These are phyloP conservation scores for Fusarium compactum DNA, from an alignment of 2,329 filamentous ascomycete genomes.

Conservation along the genomic window DNA sequence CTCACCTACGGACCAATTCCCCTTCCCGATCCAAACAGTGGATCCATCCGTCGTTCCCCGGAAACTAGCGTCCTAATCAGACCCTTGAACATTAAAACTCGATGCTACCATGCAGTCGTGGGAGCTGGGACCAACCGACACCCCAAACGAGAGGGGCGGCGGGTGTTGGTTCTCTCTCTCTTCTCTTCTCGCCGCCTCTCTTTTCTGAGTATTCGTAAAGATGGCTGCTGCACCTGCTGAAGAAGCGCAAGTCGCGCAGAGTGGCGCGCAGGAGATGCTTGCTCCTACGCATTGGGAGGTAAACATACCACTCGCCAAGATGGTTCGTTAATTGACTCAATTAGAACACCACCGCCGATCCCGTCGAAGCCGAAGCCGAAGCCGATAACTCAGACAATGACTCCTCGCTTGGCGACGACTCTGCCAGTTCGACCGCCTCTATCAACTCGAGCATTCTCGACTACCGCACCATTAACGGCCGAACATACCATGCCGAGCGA, in stretches of 20 bases:
- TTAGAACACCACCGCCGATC: constrained; percentile 4
- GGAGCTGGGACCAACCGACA: constrained; percentile 13
- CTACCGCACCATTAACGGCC: constrained; percentile 39
- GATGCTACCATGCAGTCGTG: constrained; percentile 5
- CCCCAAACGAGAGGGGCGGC: not conserved
- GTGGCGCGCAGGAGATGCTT: constrained; percentile 9
- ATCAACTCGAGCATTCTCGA: constrained; percentile 40
- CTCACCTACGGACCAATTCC: constrained; percentile 1
- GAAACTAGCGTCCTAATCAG: not conserved
- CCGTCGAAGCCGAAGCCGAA: not conserved
- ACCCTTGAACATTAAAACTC: constrained; percentile 6
- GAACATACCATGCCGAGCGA: constrained; percentile 37
- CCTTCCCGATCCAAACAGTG: constrained; percentile 4
- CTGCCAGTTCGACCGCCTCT: constrained; percentile 26
- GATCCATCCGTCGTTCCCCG: constrained; percentile 15
- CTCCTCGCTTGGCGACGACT: constrained; percentile 28
- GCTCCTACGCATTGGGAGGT: constrained; percentile 40
- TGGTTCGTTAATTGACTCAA: not conserved
- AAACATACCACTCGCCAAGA: not conserved
- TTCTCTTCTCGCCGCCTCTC: not conserved
- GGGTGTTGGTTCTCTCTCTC: not conserved
- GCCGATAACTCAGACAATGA: constrained; percentile 15
- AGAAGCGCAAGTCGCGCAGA: not conserved
- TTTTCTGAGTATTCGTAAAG: not conserved
- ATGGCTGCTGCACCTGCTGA: constrained; percentile 11